A percentile compares a stretch with the other conserved stretches of the same genome.
Conservation (phyloP, 2,329 filamentous ascomycete species). For the Nothomitra cinnamomea region DNA sequence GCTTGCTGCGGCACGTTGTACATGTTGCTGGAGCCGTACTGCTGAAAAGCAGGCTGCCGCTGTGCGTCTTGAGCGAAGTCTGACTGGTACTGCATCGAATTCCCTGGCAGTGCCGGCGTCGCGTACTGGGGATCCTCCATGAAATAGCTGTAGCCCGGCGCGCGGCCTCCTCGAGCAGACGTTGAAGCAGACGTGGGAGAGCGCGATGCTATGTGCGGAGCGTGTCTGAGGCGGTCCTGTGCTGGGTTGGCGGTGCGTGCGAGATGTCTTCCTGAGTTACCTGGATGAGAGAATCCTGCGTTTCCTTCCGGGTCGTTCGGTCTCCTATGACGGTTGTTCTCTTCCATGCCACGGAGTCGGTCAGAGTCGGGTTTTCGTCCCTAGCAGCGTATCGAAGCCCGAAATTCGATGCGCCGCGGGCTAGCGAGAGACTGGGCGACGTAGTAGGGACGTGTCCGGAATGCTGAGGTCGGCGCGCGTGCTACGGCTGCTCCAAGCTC, state of each 20-base stretch:
- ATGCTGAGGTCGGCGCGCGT: too few species aligned
- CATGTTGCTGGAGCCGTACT: constrained; percentile 51
- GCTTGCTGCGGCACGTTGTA: constrained; percentile 57
- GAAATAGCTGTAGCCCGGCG: constrained; percentile 34
- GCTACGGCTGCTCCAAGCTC: neutral
- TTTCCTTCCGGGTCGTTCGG: constrained; percentile 56
- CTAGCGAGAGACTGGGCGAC: constrained; percentile 26
- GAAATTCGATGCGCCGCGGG: constrained; percentile 43
- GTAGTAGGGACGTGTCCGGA: constrained; percentile 30
- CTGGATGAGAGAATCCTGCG: constrained; percentile 20
- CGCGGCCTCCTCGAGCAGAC: constrained; percentile 21
- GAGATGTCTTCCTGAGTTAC: constrained; percentile 32
- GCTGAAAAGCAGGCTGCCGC: constrained; percentile 29
- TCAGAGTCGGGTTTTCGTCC: constrained; percentile 19
- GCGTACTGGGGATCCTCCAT: constrained; percentile 35
- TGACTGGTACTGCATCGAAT: constrained; percentile 33
- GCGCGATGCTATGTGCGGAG: constrained; percentile 24
- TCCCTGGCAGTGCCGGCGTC: constrained; percentile 31
- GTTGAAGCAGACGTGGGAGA: constrained; percentile 26
- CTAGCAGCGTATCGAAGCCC: constrained; percentile 38
- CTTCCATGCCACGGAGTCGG: constrained; percentile 55
- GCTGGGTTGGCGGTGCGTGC: constrained; percentile 31
- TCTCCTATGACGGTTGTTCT: constrained; percentile 54
- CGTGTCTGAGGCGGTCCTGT: constrained; percentile 31
- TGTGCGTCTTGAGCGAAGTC: constrained; percentile 51